Evolutionary conservation across 2,329 filamentous ascomycete species (phyloP), one percentile per base, ranked within the genome.

Genomic region (Arthroderma uncinatum): DNA sequence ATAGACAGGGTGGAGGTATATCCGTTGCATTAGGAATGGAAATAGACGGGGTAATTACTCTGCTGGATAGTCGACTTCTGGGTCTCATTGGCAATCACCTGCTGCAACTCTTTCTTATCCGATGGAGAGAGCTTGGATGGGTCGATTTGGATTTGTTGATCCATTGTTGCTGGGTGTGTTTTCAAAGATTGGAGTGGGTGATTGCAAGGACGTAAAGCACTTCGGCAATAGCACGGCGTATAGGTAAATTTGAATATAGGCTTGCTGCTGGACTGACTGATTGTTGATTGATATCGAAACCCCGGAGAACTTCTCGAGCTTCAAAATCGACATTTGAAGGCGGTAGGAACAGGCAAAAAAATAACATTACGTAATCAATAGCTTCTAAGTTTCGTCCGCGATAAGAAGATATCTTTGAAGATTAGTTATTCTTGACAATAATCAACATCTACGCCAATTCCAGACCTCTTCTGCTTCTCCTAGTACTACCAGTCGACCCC

Each of bases 51-150:
- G 50, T 19, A 25, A 71, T 62, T 66, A 79, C 78, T 74, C 62
- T 76, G 73, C 63, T 79, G 77, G 59, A 80, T 76, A 55, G 67
- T 71, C 25, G 87, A 82, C 71, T 93, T 93, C 74, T 96, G 89
- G 62, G 82, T 80, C 78, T 96, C 90, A 69, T 87, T 89, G 65
- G 82, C 76, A 59, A 96, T 79, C 73, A 95, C 92, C 68, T 89
- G 84, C 67, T 89, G 87, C 44, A 98, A 81, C 74, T 97, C 90
- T 63, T 83, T 79, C 80, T 90, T 93, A 74, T 96, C 90, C 68
- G 82, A 81, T 60, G 88, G 84, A 66, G 82, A 86, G 69, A 96
- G 85, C 73, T 83, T 84, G 66, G 82, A 81, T 63, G 92, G 76
- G 68, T 91, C 87, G 67, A 83, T 54, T 57, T 72, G 69, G 16